Conservation (phyloP, 148 eudicot genomes). For the Rhododendron kiyosumense region DNA sequence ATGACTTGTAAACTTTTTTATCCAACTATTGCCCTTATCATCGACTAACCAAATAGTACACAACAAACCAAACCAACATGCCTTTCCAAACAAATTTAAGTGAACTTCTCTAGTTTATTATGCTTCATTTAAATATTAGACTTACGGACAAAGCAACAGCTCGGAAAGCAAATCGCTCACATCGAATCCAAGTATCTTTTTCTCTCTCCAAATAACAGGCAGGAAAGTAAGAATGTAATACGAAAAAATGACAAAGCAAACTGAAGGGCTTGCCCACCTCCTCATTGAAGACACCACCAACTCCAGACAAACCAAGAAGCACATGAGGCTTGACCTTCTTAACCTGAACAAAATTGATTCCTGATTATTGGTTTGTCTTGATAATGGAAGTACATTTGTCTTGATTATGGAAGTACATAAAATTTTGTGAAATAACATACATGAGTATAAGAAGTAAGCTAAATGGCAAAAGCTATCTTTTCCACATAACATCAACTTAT, state of each 20-base stretch:
- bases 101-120: not conserved
- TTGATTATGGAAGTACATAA: conserved; percentile 2
- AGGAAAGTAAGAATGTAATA: not conserved
- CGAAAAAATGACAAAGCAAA: not conserved
- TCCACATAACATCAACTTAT: not conserved
- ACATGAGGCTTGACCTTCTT: conserved; percentile 93
- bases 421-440: conserved; percentile 3
- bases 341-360: conserved; percentile 43
- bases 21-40: not conserved
- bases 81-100: not conserved
- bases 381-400: conserved; percentile 1
- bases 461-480: not conserved
- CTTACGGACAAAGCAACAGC: not conserved
- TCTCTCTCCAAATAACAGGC: not conserved
- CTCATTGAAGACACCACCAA: conserved; percentile 87
- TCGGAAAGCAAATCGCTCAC: not conserved
- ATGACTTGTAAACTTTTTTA: not conserved
- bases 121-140: not conserved
- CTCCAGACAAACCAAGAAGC: conserved; percentile 97
- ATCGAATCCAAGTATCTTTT: not conserved
- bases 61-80: not conserved
- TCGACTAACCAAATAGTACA: not conserved
- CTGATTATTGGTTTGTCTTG: conserved; percentile 16
- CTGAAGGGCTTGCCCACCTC: conserved; percentile 44
- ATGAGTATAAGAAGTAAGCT: conserved; percentile 1